Conservation (phyloP, 495 filamentous ascomycete genomes). For the Neurospora terricola region DNA sequence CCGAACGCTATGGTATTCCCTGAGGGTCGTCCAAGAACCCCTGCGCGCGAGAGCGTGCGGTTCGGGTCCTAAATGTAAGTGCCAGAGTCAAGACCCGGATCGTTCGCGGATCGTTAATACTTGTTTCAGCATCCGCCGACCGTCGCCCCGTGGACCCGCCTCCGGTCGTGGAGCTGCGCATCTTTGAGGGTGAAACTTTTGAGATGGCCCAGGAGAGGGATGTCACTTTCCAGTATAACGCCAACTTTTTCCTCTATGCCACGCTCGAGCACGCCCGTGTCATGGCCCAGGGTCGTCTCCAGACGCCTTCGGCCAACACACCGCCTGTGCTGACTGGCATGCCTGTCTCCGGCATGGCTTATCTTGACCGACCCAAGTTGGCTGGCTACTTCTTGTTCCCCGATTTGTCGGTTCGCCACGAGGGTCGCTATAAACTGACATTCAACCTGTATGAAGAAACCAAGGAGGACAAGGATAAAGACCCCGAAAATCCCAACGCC, state of each 20-base stretch:
- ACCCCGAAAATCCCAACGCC: slow-evolving; percentile 25
- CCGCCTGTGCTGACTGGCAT: slow-evolving; percentile 88
- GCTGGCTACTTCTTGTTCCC: slow-evolving; percentile 98
- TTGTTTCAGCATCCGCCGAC: slow-evolving; percentile 70
- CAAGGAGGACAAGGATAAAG: slow-evolving; percentile 56
- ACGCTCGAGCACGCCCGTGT: slow-evolving; percentile 80
- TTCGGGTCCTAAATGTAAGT: slow-evolving; percentile 86
- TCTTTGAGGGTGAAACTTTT: slow-evolving; percentile 65
- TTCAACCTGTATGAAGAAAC: slow-evolving; percentile 91
- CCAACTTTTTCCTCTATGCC: slow-evolving; percentile 95
- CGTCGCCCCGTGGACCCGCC: slow-evolving; percentile 94
- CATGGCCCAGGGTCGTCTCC: slow-evolving; percentile 72
- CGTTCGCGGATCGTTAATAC: slow-evolving; percentile 8
- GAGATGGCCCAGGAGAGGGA: slow-evolving; percentile 55
- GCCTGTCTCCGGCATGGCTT: slow-evolving; percentile 92
- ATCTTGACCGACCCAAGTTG: slow-evolving; percentile 80
- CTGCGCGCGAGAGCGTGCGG: slow-evolving; percentile 94
- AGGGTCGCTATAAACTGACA: slow-evolving; percentile 77
- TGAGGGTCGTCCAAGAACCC: slow-evolving; percentile 89
- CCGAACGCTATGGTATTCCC: slow-evolving; percentile 66
- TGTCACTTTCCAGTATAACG: slow-evolving; percentile 87
- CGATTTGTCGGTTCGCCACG: slow-evolving; percentile 91
- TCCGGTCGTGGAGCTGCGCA: slow-evolving; percentile 85
- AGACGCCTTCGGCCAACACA: slow-evolving; percentile 50
- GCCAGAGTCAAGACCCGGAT: neutral